Evolutionary conservation across 306 rosid species (phyloP).

Genomic region (Castanea crenata): DNA sequence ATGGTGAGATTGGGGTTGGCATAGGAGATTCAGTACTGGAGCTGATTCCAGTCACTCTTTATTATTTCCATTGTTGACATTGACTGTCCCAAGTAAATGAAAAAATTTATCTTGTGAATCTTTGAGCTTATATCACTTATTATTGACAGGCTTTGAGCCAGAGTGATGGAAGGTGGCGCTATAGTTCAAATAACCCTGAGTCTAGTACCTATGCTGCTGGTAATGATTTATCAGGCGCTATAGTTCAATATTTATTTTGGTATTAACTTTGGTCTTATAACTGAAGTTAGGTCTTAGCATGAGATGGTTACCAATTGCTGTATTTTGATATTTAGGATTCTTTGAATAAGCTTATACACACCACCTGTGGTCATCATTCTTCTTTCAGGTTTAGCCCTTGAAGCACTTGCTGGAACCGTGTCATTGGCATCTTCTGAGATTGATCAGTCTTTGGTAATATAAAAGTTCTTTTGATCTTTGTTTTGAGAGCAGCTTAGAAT

Average conservation of each 20-base stretch:
- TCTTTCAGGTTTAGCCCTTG: constrained; percentile 81
- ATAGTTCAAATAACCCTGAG: constrained; percentile 81
- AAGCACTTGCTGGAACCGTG: constrained; percentile 88
- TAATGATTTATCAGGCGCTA: constrained; percentile 34
- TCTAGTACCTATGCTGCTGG: constrained; percentile 98
- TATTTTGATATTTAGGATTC: not conserved
- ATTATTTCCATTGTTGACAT: not conserved
- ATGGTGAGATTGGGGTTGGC: constrained; percentile 1
- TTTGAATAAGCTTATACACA: constrained; percentile 13
- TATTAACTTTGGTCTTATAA: not conserved
- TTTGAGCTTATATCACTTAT: constrained; percentile 23
- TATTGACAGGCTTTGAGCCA: constrained; percentile 89
- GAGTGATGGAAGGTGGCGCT: constrained; percentile 99
- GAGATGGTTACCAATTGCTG: constrained; percentile 3
- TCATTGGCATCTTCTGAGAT: constrained; percentile 83
- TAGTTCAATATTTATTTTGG: constrained; percentile 1
- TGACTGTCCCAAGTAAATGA: not conserved
- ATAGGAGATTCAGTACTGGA: constrained; percentile 21
- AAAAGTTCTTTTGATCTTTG: constrained; percentile 14
- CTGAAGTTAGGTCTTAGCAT: not conserved
- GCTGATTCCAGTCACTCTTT: constrained; percentile 1
- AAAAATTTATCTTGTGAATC: not conserved
- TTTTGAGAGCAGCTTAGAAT: constrained; percentile 1
- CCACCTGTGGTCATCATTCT: constrained; percentile 10
- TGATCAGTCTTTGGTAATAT: constrained; percentile 66